Base-by-base conservation (phyloP, 106 monocot species). In the Platanthera zijinensis region DNA sequence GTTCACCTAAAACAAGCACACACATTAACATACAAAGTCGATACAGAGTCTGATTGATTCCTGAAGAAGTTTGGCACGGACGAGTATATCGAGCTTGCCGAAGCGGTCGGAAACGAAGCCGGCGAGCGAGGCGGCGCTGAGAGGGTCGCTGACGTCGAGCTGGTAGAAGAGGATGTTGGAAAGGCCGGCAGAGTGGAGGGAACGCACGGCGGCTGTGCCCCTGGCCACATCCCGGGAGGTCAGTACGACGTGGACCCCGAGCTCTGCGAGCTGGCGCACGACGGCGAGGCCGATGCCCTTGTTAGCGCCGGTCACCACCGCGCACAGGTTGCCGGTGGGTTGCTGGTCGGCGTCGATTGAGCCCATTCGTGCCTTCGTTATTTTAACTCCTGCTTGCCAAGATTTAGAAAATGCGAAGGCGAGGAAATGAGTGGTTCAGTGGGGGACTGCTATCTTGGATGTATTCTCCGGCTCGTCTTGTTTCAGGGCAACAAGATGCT, bases 291-390 rank as follows among this genome's bases (percentile, higher is more conserved):
- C 86, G 17, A 94, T 88, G 21, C 88, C 93, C 67, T 81, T 94
- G 86, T 88, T 94, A 45, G 81, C 88, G 63, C 90, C 93, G 4
- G 93, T 93, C 50, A 93, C 90, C 49, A 93, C 88, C 6, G 90
- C 93, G 56, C 80, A 80, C 14, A 69, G 14, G 15, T 10, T 56
- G 8, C 51, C n/a, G 19, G 25, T 52, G 39, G 39, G 39, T 39
- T 39, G 5, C 25, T 52, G 73, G 30, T 66, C 66, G 10, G 66
- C 66, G 0, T 10, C 13, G 66, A 12, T 19, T 0, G 25, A 10
- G 2, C 10, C 0, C 5, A 10, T 32, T 11, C 32, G 25, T 22
- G 28, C 30, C 66, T 28, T 66, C 11, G 30, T 32, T 32, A 12
- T 66, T 66, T 66, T 30, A 39, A 39, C 39, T 39, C 39, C 39